Percentiles rank a stretch among this genome's conserved stretches.
phyloP scores from a whole-genome alignment of 75 land plant species.

The Larix kaempferi region DNA sequence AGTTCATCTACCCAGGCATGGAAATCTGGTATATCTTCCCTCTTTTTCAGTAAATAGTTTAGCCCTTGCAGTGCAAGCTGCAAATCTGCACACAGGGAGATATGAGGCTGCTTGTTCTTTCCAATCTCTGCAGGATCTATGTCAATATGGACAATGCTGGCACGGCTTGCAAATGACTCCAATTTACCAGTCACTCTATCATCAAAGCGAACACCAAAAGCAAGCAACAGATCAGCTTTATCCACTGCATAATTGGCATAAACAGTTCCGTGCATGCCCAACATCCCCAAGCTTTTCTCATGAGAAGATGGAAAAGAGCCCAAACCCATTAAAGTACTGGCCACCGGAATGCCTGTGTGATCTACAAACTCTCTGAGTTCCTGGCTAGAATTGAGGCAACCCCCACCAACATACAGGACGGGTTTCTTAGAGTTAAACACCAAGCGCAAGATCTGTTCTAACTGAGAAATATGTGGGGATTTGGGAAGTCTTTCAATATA shows the following conservation, averaged over 20 bases:
- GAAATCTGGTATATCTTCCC: constrained; percentile 41
- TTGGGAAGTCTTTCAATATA: constrained; percentile 67
- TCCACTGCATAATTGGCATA: constrained; percentile 93
- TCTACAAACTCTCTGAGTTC: constrained; percentile 79
- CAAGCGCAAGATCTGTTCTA: constrained; percentile 71
- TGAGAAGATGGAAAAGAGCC: constrained; percentile 64
- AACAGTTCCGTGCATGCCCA: constrained; percentile 97
- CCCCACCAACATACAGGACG: constrained; percentile 87
- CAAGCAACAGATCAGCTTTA: constrained; percentile 71
- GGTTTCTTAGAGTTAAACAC: constrained; percentile 65
- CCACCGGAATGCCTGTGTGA: constrained; percentile 84
- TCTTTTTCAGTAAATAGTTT: constrained; percentile 42
- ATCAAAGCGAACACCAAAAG: constrained; percentile 94
- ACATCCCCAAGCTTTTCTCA: constrained; percentile 66
- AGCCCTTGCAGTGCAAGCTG: constrained; percentile 61
- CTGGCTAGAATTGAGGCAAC: constrained; percentile 71
- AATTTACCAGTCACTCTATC: constrained; percentile 95
- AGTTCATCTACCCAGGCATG: constrained; percentile 78
- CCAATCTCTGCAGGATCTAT: constrained; percentile 97
- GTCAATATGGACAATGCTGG: constrained; percentile 95
- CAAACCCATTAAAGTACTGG: constrained; percentile 91
- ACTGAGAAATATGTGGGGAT: constrained; percentile 30
- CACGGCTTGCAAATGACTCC: constrained; percentile 86
- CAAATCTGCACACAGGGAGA: constrained; percentile 83
- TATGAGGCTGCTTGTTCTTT: constrained; percentile 94